Conservation (phyloP, 371 early-diverging fungal genomes). For the Syncephalis fuscata region DNA sequence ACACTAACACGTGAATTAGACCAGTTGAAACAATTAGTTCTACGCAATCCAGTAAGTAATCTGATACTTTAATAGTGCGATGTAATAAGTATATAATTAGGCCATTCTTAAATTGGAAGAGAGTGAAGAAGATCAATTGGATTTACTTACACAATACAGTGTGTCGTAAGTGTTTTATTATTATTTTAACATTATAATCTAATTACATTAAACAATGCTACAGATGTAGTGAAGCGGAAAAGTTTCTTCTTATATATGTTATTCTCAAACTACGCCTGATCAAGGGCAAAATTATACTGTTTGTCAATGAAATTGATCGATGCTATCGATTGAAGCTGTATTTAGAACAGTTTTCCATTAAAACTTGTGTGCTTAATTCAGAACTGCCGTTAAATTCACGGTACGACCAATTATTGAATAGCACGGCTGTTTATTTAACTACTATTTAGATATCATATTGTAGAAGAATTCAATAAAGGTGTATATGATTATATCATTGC, state of each 20-base stretch:
- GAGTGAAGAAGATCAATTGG: constrained; percentile 31
- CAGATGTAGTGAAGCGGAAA: constrained; percentile 64
- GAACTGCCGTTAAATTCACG: constrained; percentile 80
- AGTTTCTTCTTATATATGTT: constrained; percentile 78
- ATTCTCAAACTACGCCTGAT: constrained; percentile 78
- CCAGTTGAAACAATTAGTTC: constrained; percentile 58
- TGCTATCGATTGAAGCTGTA: constrained; percentile 86
- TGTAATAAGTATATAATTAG: neutral
- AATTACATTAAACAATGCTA: constrained; percentile 6
- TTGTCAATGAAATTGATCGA: constrained; percentile 86
- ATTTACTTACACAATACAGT: constrained; percentile 56
- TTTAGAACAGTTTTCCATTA: constrained; percentile 88
- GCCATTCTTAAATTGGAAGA: constrained; percentile 69
- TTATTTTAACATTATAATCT: constrained; percentile 3
- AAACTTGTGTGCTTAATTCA: constrained; percentile 78
- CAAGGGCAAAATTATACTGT: constrained; percentile 79
- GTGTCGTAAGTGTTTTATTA: constrained; percentile 20
- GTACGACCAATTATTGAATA: neutral
- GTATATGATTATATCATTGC: constrained; percentile 92
- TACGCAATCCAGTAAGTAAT: constrained; percentile 46
- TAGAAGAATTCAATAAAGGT: constrained; percentile 95
- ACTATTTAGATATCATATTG: constrained; percentile 59
- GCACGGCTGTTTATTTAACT: constrained; percentile 1
- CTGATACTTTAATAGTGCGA: neutral
- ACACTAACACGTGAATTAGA: constrained; percentile 75